Conservation (phyloP, 192 early-diverging fungal genomes). For the Helicostylum pulchrum region DNA sequence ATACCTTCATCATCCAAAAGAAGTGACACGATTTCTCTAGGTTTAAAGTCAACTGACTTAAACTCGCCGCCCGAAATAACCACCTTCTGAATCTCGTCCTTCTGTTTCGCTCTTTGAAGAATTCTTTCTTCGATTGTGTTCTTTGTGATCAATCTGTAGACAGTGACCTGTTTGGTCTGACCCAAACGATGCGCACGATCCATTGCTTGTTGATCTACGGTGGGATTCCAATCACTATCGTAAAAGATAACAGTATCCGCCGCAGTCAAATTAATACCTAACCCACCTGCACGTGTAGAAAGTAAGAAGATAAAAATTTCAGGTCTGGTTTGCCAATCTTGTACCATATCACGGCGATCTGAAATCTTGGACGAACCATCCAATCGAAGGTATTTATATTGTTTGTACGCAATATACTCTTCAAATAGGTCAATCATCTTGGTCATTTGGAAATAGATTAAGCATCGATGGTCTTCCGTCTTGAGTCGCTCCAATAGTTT, state of each 20-base stretch:
- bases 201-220: conserved; percentile 91
- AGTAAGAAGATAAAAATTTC: conserved; percentile 87
- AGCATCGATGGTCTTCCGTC: conserved; percentile 72
- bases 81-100: conserved; percentile 92
- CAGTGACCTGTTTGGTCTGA: conserved; percentile 82
- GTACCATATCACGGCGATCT: conserved; percentile 88
- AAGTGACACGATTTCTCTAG: conserved; percentile 84
- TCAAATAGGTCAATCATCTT: conserved; percentile 87
- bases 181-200: conserved; percentile 84
- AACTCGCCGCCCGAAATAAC: conserved; percentile 91
- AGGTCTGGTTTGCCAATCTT: conserved; percentile 84
- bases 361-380: conserved; percentile 86
- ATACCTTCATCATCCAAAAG: conserved; percentile 72
- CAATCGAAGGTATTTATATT: conserved; percentile 84
- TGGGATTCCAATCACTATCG: conserved; percentile 89
- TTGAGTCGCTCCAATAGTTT: conserved; percentile 67
- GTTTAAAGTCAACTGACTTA: conserved; percentile 81
- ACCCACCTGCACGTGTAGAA: conserved; percentile 80
- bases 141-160: conserved; percentile 79
- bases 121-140: conserved; percentile 83
- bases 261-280: conserved; percentile 89
- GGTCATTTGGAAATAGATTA: conserved; percentile 90
- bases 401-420: conserved; percentile 80
- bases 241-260: conserved; percentile 89
- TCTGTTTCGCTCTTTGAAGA: conserved; percentile 75